Evolutionary conservation across 257 asterid species (phyloP), one percentile per base, ranked within the genome.

Genomic region (Fraxinus americana): DNA sequence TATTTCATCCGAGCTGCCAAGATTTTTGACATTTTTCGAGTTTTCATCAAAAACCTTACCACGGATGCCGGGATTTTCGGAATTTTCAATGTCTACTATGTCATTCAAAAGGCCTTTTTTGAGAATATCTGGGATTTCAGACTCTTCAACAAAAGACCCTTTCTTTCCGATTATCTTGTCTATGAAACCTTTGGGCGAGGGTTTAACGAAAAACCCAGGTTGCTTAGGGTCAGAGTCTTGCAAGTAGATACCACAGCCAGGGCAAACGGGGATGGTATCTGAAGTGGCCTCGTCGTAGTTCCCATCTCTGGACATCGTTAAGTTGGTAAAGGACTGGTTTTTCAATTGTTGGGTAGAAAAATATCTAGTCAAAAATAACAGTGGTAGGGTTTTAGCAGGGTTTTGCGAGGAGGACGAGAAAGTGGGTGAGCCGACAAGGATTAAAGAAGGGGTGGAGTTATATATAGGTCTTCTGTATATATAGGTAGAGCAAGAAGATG

Each of bases 191-290:
- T 90, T 90, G 12, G 38, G 70, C 19, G 86, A 84, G 27, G 96
- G 92, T 67, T 75, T 74, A 14, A 78, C 67, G 79, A 83, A 91
- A 78, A 74, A 86, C 75, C 98, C 97, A 30, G 97, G 97, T 77
- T 79, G 96, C 80, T 85, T 87, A 57, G 87, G 78, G 80, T 93
- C 97, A 77, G 78, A 57, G 75, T 88, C 92, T 79, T 95, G 99
- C 96, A 91, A 89, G 12, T 83, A 87, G 38, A 91, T 91, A 41
- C 97, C 98, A 75, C 98, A 95, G 72, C 98, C 98, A 67, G 90
- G 94, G 85, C 98, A 93, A 75, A 95, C 72, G 77, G 79, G 82
- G 80, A 80, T 77, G 74, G 73, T 77, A 5, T 52, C 73, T 4
- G 85, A 85, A 71, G 81, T 30, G 6, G 83, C 72, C 74, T 91